Evolutionary conservation across 768 basidiomycete genomes (phyloP).

Genomic region (Filobasidium floriforme): DNA sequence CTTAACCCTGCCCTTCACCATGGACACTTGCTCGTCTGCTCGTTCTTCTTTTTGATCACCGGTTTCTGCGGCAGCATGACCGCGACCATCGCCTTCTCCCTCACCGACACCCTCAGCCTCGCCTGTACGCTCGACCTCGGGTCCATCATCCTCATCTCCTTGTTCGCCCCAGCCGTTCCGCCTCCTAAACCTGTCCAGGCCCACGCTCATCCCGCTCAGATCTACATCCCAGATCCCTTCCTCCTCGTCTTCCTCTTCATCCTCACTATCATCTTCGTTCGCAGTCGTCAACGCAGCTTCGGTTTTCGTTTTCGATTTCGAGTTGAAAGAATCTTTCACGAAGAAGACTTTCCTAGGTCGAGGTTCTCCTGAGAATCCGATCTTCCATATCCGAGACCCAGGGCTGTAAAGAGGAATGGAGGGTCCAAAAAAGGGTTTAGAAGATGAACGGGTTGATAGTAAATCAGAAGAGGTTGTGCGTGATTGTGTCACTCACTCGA

Average conservation of each 20-base stretch:
- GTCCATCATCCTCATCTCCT: background rate
- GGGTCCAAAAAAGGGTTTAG: background rate
- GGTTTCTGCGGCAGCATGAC: background rate
- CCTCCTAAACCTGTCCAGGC: slow-evolving; percentile 20
- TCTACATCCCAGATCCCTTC: slow-evolving; percentile 38
- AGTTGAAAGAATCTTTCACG: slow-evolving; percentile 31
- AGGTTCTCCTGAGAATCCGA: slow-evolving; percentile 94
- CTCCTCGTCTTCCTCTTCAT: slow-evolving; percentile 18
- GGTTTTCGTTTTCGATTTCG: too few species aligned
- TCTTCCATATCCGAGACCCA: slow-evolving; percentile 90
- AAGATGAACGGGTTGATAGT: too few species aligned
- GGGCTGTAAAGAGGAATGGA: slow-evolving; percentile 46
- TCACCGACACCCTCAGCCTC: background rate
- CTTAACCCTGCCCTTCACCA: slow-evolving; percentile 52
- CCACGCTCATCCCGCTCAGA: slow-evolving; percentile 27
- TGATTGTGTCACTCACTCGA: slow-evolving; percentile 53
- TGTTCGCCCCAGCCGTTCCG: slow-evolving; percentile 8
- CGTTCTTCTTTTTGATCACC: slow-evolving; percentile 6
- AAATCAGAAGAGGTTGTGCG: too few species aligned
- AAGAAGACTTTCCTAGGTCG: slow-evolving; percentile 78
- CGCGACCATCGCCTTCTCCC: background rate
- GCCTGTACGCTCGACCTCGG: background rate
- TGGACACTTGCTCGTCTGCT: slow-evolving; percentile 10
- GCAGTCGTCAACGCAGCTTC: too few species aligned
- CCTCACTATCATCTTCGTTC: too few species aligned